Evolutionary conservation across 192 early-diverging fungal species (phyloP).

Genomic region (Coemansia sp.): DNA sequence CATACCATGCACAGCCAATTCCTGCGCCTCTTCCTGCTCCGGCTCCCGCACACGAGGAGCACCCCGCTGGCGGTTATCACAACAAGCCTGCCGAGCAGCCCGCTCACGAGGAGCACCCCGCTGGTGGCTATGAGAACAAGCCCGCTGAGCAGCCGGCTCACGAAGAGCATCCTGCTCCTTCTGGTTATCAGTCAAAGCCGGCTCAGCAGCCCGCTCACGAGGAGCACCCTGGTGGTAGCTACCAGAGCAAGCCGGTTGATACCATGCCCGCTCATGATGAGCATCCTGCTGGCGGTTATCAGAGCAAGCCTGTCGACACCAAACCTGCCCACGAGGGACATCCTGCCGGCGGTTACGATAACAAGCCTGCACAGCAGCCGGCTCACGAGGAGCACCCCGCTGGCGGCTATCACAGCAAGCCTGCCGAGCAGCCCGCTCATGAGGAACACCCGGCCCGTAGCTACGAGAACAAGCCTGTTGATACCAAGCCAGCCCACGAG

Average conservation of each 20-base stretch:
- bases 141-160: constrained; percentile 7
- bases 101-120: constrained; percentile 9
- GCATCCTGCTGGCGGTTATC: constrained; percentile 9
- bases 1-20: constrained; percentile 13
- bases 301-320: neutral
- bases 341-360: neutral
- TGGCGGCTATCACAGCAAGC: neutral
- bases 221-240: constrained; percentile 16
- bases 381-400: constrained; percentile 1
- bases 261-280: constrained; percentile 12
- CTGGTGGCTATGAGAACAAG: neutral
- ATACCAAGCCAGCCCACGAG: neutral
- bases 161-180: constrained; percentile 8
- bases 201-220: constrained; percentile 8
- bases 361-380: neutral
- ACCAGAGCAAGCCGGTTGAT: constrained; percentile 6
- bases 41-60: constrained; percentile 6
- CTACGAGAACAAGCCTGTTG: neutral
- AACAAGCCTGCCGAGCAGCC: neutral
- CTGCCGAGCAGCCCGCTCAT: neutral
- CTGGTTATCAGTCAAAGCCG: neutral
- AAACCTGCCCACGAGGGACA: constrained; percentile 13
- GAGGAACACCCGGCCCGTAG: neutral
- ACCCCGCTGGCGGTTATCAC: constrained; percentile 5
- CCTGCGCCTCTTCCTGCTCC: constrained; percentile 10